phyloP scores from a whole-genome alignment of 2,329 filamentous ascomycete species.

The Fusarium pseudoanthophilum region DNA sequence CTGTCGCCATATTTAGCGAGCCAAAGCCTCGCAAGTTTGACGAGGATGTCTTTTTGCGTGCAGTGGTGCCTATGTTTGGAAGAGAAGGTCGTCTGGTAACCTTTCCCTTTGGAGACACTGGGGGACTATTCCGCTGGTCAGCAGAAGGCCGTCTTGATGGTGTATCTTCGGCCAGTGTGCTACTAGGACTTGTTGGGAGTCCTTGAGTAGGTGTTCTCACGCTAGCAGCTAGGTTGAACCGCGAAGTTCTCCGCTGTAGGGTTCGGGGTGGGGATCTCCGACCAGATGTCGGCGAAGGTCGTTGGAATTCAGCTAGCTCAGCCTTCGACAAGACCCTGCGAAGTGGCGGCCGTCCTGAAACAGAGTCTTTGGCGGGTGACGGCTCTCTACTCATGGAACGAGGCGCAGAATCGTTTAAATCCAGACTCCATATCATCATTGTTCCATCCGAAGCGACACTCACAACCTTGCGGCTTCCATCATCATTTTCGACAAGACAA shows the following conservation, averaged over 20 bases:
- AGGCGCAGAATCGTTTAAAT: conserved; percentile 58
- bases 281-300: conserved; percentile 59
- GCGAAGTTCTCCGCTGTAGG: conserved; percentile 65
- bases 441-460: conserved; percentile 84
- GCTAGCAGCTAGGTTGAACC: conserved; percentile 56
- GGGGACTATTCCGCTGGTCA: conserved; percentile 59
- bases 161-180: conserved; percentile 55
- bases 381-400: conserved; percentile 61
- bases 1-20: conserved; percentile 70
- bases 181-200: conserved; percentile 55
- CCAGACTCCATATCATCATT: conserved; percentile 80
- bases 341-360: conserved; percentile 75
- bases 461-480: conserved; percentile 68
- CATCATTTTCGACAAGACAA: conserved; percentile 71
- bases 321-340: conserved; percentile 87
- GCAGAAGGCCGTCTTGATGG: conserved; percentile 61
- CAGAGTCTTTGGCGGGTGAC: conserved; percentile 63
- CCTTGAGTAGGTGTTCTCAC: conserved; percentile 53
- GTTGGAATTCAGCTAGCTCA: conserved; percentile 83
- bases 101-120: conserved; percentile 60
- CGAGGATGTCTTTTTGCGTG: conserved; percentile 61
- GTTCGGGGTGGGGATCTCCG: conserved; percentile 66
- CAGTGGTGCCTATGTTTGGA: conserved; percentile 57
- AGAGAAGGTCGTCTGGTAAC: conserved; percentile 64
- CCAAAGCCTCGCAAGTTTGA: conserved; percentile 63